Conservation (phyloP, 2,329 filamentous ascomycete species). For the Tricladium varicosporioides region DNA sequence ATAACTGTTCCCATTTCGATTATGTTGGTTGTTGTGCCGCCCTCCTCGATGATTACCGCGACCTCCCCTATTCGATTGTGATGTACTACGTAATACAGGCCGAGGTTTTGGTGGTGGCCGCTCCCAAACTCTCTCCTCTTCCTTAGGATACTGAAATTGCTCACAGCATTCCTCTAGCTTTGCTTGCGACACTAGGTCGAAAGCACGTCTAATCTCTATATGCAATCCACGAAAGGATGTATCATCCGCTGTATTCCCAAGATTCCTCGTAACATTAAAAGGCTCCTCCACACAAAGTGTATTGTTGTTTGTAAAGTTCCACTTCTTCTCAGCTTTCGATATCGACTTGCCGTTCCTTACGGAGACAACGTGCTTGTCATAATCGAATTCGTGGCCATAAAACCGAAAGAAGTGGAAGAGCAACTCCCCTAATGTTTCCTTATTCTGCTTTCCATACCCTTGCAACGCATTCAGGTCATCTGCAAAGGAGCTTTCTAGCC, state of each 20-base stretch:
- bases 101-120: slow-evolving; percentile 54
- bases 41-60: slow-evolving; percentile 27
- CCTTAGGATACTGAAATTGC: slow-evolving; percentile 82
- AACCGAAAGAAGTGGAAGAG: slow-evolving; percentile 94
- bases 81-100: slow-evolving; percentile 54
- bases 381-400: slow-evolving; percentile 92
- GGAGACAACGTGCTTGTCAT: slow-evolving; percentile 79
- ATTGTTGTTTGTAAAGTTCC: slow-evolving; percentile 78
- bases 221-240: slow-evolving; percentile 92
- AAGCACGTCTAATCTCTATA: slow-evolving; percentile 83
- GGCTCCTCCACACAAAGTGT: slow-evolving; percentile 94
- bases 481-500: slow-evolving; percentile 73
- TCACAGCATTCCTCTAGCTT: slow-evolving; percentile 84
- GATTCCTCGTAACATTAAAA: slow-evolving; percentile 84
- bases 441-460: slow-evolving; percentile 76
- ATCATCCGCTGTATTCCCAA: slow-evolving; percentile 95
- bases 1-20: slow-evolving; percentile 29
- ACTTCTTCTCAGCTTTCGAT: slow-evolving; percentile 82
- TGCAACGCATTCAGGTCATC: slow-evolving; percentile 76
- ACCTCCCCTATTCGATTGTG: slow-evolving; percentile 46
- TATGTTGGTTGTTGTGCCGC: slow-evolving; percentile 26
- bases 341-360: slow-evolving; percentile 78
- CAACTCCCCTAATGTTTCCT: slow-evolving; percentile 78
- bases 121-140: slow-evolving; percentile 57
- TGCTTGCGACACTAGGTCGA: slow-evolving; percentile 74